Conservation (phyloP, 2,329 filamentous ascomycete species). For the Fusarium staphyleae region DNA sequence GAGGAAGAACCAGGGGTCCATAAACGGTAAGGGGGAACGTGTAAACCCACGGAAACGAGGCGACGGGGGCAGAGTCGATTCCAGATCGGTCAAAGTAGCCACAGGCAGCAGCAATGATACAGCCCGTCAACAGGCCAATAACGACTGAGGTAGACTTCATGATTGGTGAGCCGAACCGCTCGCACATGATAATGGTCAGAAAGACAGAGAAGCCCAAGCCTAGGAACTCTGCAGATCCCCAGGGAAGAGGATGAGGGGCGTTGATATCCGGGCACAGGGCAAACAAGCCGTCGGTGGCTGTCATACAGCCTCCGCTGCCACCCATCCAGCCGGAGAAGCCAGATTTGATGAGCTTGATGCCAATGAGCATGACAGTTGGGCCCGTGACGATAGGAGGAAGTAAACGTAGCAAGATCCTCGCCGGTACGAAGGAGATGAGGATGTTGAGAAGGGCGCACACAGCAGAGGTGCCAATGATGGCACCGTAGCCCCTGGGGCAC, state of each 20-base stretch:
- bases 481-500: slow-evolving; percentile 78
- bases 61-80: slow-evolving; percentile 74
- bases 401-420: slow-evolving; percentile 71
- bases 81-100: slow-evolving; percentile 80
- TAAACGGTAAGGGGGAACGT: slow-evolving; percentile 78
- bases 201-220: slow-evolving; percentile 83
- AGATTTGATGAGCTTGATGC: slow-evolving; percentile 73
- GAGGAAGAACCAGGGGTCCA: slow-evolving; percentile 74
- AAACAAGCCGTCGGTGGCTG: slow-evolving; percentile 62
- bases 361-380: slow-evolving; percentile 74
- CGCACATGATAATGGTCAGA: slow-evolving; percentile 78
- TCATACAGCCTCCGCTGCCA: slow-evolving; percentile 67
- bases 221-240: slow-evolving; percentile 81
- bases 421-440: slow-evolving; percentile 75
- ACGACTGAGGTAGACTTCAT: slow-evolving; percentile 85
- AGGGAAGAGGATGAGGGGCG: slow-evolving; percentile 75
- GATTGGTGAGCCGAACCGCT: slow-evolving; percentile 81
- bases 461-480: slow-evolving; percentile 72
- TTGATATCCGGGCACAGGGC: slow-evolving; percentile 69
- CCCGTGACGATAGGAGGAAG: slow-evolving; percentile 83
- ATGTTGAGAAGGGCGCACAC: slow-evolving; percentile 74
- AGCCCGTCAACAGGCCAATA: slow-evolving; percentile 75
- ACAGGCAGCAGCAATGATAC: slow-evolving; percentile 78
- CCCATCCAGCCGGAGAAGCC: slow-evolving; percentile 83
- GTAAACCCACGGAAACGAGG: slow-evolving; percentile 79